These are phyloP conservation scores for Medicago ruthenica DNA, from an alignment of 306 rosid species.

Conservation along the genomic window DNA sequence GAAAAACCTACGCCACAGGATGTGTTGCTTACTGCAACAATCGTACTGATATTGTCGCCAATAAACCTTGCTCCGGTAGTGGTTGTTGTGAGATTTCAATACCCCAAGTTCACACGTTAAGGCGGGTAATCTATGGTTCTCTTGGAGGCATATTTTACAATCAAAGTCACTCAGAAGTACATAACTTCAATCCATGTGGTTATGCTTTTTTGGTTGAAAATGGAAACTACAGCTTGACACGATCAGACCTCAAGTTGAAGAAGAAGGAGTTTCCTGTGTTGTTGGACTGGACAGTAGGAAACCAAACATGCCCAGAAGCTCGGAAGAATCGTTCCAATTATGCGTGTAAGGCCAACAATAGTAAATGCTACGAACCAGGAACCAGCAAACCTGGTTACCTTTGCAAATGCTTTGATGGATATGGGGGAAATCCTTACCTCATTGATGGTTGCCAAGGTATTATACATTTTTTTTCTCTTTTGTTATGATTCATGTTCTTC, in stretches of 20 bases:
- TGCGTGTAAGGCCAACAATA: neutral
- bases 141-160: neutral
- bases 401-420: conserved; percentile 27
- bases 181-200: conserved; percentile 22
- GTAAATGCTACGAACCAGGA: neutral
- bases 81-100: conserved; percentile 37
- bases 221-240: conserved; percentile 1
- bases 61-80: conserved; percentile 11
- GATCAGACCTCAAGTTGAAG: neutral
- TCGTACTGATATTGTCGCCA: accelerated
- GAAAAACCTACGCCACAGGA: neutral
- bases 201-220: conserved; percentile 41
- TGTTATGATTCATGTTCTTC: neutral
- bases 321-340: neutral
- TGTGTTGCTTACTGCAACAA: neutral
- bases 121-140: neutral
- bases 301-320: conserved; percentile 15
- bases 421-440: conserved; percentile 53
- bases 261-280: neutral
- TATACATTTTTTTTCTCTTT: neutral
- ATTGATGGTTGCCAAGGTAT: conserved; percentile 49
- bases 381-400: conserved; percentile 20
- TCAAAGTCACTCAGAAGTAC: neutral
- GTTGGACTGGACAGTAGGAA: conserved; percentile 42
- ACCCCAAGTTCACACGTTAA: neutral